Evolutionary conservation across 2,329 filamentous ascomycete genomes (phyloP), one percentile per base, ranked within the genome.

Genomic region (Aspergillus sp.): DNA sequence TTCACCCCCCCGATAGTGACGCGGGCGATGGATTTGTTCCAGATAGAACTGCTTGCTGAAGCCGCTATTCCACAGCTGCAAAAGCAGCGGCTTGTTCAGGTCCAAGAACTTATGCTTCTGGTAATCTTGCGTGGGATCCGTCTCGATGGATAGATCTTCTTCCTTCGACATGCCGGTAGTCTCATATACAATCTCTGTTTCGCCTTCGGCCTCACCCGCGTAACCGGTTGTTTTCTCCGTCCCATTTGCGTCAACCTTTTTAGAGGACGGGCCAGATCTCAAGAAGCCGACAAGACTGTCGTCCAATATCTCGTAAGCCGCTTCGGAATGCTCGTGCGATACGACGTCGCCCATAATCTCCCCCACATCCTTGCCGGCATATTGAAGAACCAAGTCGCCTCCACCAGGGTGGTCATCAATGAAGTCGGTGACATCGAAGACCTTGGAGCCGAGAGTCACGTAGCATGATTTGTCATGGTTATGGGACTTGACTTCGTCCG

Each of bases 31-130:
- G 44, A 98, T 87, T 67, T 98, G 93, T 57, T 96, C 84, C 27
- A 98, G 78, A 63, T 98, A 98, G 64, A 98, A 98, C n/a, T 88
- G 81, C 67, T 96, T 98, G 65, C 73, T 81, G 72, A 97, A 98
- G 29, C 85, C 86, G 41, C 90, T 86, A 54, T 74, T 78, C 85
- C 87, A 96, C 38, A 98, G 80, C 69, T 98, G 93, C 68, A 85
- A 76, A 46, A 98, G 77, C 46, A 98, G 77, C 5, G 93, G 91
- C 59, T 78, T 82, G 71, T 79, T 86, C 48, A 98, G 77, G 62
- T 98, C 91, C 50, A 98, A 77, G 62, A 98, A 98, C 69, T 94
- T 94, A 78, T 97, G 84, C 48, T 78, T 86, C 69, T 88, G 86
- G 74, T 85, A 98, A 64, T 98, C 93, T 41, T 70, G 68, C 27